These are phyloP conservation scores for Vickermania ingenoplastis DNA, from an alignment of 208 protist species.

Conservation along the genomic window DNA sequence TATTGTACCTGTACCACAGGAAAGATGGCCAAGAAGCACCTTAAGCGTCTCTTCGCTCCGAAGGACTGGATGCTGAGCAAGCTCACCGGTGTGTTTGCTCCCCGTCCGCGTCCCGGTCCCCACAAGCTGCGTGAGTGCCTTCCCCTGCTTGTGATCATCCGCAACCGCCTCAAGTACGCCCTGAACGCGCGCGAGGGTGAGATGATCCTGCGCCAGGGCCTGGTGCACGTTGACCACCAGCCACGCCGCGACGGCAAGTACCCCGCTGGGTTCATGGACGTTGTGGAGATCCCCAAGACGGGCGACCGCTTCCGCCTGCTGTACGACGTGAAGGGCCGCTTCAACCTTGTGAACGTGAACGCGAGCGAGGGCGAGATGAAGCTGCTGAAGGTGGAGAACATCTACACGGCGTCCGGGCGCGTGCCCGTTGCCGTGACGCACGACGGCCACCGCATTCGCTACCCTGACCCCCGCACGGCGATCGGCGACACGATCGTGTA, in stretches of 20 bases:
- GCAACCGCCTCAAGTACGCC: slow-evolving; percentile 96
- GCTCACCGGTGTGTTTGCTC: slow-evolving; percentile 96
- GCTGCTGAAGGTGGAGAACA: slow-evolving; percentile 92
- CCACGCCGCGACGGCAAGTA: slow-evolving; percentile 96
- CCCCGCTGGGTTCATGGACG: slow-evolving; percentile 98
- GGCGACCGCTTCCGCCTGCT: slow-evolving; percentile 98
- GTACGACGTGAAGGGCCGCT: slow-evolving; percentile 99
- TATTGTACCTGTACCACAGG: not conserved
- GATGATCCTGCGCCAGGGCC: slow-evolving; percentile 95
- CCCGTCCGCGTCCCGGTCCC: slow-evolving; percentile 94
- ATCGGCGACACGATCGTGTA: slow-evolving; percentile 98
- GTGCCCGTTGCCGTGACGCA: slow-evolving; percentile 97
- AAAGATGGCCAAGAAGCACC: slow-evolving; percentile 97
- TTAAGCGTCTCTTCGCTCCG: slow-evolving; percentile 99
- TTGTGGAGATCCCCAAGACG: slow-evolving; percentile 97
- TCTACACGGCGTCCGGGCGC: slow-evolving; percentile 85
- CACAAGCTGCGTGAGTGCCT: no score
- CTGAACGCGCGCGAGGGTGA: slow-evolving; percentile 94
- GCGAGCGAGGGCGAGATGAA: slow-evolving; percentile 95
- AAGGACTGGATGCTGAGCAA: slow-evolving; percentile 99
- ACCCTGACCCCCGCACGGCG: no score
- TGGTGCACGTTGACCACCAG: no score
- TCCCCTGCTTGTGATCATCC: slow-evolving; percentile 87
- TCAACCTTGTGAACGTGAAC: slow-evolving; percentile 94
- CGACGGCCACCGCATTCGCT: slow-evolving; percentile 99